phyloP scores from a whole-genome alignment of 2,329 filamentous ascomycete genomes.

The Exophiala phaeomuriformis region DNA sequence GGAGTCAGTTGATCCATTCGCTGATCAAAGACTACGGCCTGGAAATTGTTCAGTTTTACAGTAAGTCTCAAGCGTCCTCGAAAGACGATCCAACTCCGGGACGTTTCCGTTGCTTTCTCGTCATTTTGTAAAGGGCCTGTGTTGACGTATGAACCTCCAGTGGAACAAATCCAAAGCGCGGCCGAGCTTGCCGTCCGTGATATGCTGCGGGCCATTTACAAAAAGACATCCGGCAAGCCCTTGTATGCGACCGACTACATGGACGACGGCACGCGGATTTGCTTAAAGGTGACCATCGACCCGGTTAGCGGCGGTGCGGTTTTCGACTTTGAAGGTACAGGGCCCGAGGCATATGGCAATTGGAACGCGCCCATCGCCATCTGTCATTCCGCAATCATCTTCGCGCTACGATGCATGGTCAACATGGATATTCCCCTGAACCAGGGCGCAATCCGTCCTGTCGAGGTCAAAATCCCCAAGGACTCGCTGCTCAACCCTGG shows the following conservation, averaged over 20 bases:
- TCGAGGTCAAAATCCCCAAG: constrained; percentile 26
- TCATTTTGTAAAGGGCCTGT: background rate
- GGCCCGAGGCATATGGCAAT: constrained; percentile 31
- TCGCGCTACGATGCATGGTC: constrained; percentile 29
- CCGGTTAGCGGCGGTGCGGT: constrained; percentile 28
- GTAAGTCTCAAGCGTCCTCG: background rate
- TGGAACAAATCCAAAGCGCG: constrained; percentile 35
- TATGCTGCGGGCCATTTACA: constrained; percentile 27
- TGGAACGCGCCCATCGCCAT: constrained; percentile 37
- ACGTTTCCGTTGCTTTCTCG: background rate
- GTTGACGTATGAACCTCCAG: background rate
- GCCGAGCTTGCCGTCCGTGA: constrained; percentile 32
- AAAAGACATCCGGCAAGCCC: constrained; percentile 16
- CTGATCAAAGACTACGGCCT: constrained; percentile 34
- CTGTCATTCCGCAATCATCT: constrained; percentile 34
- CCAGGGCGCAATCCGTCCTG: constrained; percentile 30
- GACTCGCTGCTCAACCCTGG: constrained; percentile 30
- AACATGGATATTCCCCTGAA: constrained; percentile 31
- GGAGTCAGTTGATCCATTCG: constrained; percentile 32
- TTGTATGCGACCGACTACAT: constrained; percentile 34
- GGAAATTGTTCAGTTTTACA: constrained; percentile 36
- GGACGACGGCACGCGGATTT: constrained; percentile 37
- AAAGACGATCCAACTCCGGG: background rate
- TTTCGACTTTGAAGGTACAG: constrained; percentile 40
- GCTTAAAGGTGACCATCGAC: constrained; percentile 33